Conservation (phyloP, 2,329 filamentous ascomycete genomes). For the Capronia coronata region DNA sequence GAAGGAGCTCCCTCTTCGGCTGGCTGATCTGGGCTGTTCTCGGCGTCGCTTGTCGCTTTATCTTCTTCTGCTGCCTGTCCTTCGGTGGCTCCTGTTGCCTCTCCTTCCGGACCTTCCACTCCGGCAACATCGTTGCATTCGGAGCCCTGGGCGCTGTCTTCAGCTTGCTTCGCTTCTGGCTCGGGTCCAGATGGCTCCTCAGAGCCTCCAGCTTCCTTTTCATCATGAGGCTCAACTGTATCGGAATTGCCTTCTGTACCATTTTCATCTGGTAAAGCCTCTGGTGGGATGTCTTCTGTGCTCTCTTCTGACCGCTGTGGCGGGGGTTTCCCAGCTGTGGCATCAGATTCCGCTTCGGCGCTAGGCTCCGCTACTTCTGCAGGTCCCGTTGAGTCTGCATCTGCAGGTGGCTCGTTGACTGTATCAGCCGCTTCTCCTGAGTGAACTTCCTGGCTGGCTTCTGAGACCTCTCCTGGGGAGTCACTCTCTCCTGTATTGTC, state of each 20-base stretch:
- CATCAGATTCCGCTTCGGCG: neutral
- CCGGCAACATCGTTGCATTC: slow-evolving; percentile 17
- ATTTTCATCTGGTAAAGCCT: slow-evolving; percentile 16
- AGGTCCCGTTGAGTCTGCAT: neutral
- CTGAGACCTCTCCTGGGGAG: neutral
- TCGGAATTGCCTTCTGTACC: slow-evolving; percentile 17
- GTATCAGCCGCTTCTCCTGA: slow-evolving; percentile 4
- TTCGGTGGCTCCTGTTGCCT: slow-evolving; percentile 18
- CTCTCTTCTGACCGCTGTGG: slow-evolving; percentile 24
- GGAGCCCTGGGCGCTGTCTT: neutral
- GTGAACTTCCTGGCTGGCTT: neutral
- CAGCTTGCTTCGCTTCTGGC: slow-evolving; percentile 8
- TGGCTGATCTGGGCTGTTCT: slow-evolving; percentile 7
- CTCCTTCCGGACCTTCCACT: slow-evolving; percentile 18
- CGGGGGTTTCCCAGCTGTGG: neutral
- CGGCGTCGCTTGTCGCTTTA: slow-evolving; percentile 17
- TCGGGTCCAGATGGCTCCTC: slow-evolving; percentile 26
- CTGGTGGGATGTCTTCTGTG: slow-evolving; percentile 1
- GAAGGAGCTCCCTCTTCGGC: slow-evolving; percentile 11
- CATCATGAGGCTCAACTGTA: neutral
- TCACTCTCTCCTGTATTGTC: neutral
- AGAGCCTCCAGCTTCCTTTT: neutral
- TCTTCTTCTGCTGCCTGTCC: slow-evolving; percentile 26
- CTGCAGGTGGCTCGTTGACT: slow-evolving; percentile 26
- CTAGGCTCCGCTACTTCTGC: neutral